A percentile compares a stretch with the other conserved stretches of the same genome.
Evolutionary conservation across 1,284 basidiomycete species (phyloP).

Genomic region (Puccinia novopanici): DNA sequence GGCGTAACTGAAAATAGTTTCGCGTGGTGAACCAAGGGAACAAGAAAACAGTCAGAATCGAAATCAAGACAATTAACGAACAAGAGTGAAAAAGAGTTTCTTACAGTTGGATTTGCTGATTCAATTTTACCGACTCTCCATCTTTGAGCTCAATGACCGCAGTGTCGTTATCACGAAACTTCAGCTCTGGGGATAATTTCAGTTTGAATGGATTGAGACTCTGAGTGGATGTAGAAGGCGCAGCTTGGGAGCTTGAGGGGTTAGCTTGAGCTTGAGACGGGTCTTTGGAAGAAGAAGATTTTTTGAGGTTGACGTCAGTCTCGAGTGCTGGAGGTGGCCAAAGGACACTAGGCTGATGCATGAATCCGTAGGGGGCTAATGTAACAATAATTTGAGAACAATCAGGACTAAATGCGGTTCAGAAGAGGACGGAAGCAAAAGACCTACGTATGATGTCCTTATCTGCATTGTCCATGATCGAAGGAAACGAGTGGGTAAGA

Average conservation of each 20-base stretch:
- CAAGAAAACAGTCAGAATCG: slow-evolving; percentile 40
- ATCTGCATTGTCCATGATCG: slow-evolving; percentile 77
- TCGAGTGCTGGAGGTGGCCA: slow-evolving; percentile 76
- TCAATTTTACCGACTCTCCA: slow-evolving; percentile 52
- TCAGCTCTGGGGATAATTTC: slow-evolving; percentile 44
- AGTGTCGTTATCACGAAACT: slow-evolving; percentile 32
- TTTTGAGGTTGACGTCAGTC: neutral
- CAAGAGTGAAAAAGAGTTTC: neutral
- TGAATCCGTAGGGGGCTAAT: slow-evolving; percentile 55
- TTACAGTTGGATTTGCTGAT: slow-evolving; percentile 52
- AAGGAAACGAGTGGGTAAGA: slow-evolving; percentile 90
- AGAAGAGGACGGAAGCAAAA: slow-evolving; percentile 61
- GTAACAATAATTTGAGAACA: neutral
- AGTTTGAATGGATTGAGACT: slow-evolving; percentile 24
- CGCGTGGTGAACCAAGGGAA: slow-evolving; percentile 6
- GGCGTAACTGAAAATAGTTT: slow-evolving; percentile 65
- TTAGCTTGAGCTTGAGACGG: neutral
- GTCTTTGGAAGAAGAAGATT: neutral
- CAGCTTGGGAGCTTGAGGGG: slow-evolving; percentile 8
- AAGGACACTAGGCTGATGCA: slow-evolving; percentile 74
- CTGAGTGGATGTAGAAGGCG: neutral
- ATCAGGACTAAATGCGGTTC: slow-evolving; percentile 54
- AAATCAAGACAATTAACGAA: neutral
- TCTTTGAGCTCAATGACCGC: slow-evolving; percentile 52
- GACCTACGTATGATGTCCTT: slow-evolving; percentile 69